Base-by-base conservation (phyloP, 2,329 filamentous ascomycete species). In the Colletotrichum musae region DNA sequence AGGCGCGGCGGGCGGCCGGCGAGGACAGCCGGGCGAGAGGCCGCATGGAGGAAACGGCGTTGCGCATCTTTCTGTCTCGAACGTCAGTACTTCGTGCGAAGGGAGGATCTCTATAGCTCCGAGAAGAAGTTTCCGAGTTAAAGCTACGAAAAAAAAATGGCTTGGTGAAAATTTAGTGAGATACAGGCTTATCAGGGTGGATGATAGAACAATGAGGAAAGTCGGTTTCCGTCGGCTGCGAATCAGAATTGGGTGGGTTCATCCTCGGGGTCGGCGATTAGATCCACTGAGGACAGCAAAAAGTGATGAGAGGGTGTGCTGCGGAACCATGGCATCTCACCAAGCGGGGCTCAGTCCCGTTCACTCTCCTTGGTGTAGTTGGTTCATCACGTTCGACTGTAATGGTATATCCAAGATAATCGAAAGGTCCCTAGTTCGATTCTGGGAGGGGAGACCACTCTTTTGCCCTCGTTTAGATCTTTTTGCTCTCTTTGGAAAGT, bases 371-470 rank as follows among this genome's bases (percentile, higher is more conserved):
- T 68, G 64, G 64, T 68, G 64, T 68, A 68, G 64, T 68, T 68
- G 64, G 64, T 68, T 68, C n/a, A 68, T 68, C 64, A 68, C 64
- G 64, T 68, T 68, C 64, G 64, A 68, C 64, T 68, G 64, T 68
- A 68, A 68, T 68, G 64, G 64, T 58, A 24, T 9, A n/a, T 52
- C 10, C 60, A 64, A 39, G n/a, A 48, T 68, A 32, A 68, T 68
- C 64, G 64, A 68, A 68, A 68, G 64, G 66, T 65, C 50, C 54
- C 62, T 66, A 65, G 61, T 60, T 57, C 62, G 60, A 66, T 66
- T 60, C 50, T 60, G 61, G 62, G 54, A 66, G 66, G 66, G 45
- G 56, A 57, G 50, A 45, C 6, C 32, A 36, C 32, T 36, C 32
- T 36, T 36, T 36, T 36, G 7, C 7, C 32, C 7, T 36, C 7